Evolutionary conservation across 257 asterid genomes (phyloP).

Genomic region (Scutellaria galericulata): DNA sequence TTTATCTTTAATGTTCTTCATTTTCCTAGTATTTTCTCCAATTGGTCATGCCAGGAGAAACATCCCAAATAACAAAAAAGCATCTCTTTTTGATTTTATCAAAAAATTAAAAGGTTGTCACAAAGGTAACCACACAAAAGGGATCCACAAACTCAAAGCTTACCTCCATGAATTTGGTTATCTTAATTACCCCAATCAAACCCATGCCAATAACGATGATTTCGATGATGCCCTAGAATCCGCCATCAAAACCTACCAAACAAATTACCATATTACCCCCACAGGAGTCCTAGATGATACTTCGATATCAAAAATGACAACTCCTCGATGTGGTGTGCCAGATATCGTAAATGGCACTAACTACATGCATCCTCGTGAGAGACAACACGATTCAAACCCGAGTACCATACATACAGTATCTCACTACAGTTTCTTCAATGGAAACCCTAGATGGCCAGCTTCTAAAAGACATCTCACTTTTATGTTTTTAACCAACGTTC

Average conservation of each 20-base stretch:
- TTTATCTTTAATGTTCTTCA: neutral
- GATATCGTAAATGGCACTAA: constrained; percentile 34
- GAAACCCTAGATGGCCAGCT: constrained; percentile 40
- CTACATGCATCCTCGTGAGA: constrained; percentile 24
- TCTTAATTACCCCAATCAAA: constrained; percentile 1
- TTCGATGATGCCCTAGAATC: constrained; percentile 39
- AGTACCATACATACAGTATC: constrained; percentile 29
- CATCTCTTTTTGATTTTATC: constrained; percentile 42
- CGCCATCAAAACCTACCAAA: constrained; percentile 44
- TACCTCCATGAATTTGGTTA: constrained; percentile 43
- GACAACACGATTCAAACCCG: neutral
- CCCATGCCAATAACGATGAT: constrained; percentile 18
- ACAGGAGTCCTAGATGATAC: constrained; percentile 38
- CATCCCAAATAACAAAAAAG: neutral
- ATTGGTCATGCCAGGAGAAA: constrained; percentile 11
- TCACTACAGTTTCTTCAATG: constrained; percentile 31
- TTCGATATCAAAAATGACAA: constrained; percentile 35
- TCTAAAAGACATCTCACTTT: constrained; percentile 35
- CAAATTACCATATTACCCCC: constrained; percentile 36
- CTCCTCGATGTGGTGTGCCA: constrained; percentile 46
- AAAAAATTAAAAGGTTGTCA: constrained; percentile 41
- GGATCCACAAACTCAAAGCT: constrained; percentile 34
- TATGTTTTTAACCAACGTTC: constrained; percentile 16
- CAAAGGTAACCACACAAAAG: constrained; percentile 40
- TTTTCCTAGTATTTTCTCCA: constrained; percentile 11